Percentiles rank a stretch among this genome's conserved stretches.
Conservation (phyloP, 2,329 filamentous ascomycete genomes). For the Aspergillus awamori region DNA sequence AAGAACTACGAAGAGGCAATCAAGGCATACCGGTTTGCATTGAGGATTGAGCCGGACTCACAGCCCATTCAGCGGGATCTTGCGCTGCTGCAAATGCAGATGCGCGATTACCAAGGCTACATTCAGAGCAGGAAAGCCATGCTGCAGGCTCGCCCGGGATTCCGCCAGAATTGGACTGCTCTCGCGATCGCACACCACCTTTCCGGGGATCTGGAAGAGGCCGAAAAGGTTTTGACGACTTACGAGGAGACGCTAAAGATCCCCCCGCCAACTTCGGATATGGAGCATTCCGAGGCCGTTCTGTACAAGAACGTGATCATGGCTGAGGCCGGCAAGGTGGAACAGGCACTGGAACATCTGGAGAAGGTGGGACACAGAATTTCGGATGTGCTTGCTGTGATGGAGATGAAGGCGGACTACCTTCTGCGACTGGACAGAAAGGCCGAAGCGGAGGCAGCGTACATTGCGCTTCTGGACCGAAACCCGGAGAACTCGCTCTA, state of each 20-base stretch:
- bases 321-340: constrained; percentile 79
- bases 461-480: constrained; percentile 76
- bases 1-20: constrained; percentile 99
- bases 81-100: constrained; percentile 90
- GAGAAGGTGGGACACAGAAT: constrained; percentile 75
- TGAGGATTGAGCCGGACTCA: constrained; percentile 91
- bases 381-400: constrained; percentile 78
- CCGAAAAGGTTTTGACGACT: constrained; percentile 85
- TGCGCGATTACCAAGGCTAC: constrained; percentile 93
- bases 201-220: constrained; percentile 78
- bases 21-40: constrained; percentile 96
- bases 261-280: constrained; percentile 73
- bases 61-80: constrained; percentile 92
- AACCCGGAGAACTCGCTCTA: constrained; percentile 88
- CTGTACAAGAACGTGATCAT: constrained; percentile 97
- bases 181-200: constrained; percentile 91
- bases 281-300: constrained; percentile 90
- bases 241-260: constrained; percentile 93
- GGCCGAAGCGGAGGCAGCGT: constrained; percentile 79
- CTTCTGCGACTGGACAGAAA: constrained; percentile 74
- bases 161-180: constrained; percentile 97
- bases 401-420: constrained; percentile 86
- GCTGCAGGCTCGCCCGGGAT: constrained; percentile 77
- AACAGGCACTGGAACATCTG: constrained; percentile 84
- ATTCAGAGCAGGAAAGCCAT: constrained; percentile 85